Evolutionary conservation across 345 rosid genomes (phyloP).

Genomic region (Excoecaria cochinchinensis): DNA sequence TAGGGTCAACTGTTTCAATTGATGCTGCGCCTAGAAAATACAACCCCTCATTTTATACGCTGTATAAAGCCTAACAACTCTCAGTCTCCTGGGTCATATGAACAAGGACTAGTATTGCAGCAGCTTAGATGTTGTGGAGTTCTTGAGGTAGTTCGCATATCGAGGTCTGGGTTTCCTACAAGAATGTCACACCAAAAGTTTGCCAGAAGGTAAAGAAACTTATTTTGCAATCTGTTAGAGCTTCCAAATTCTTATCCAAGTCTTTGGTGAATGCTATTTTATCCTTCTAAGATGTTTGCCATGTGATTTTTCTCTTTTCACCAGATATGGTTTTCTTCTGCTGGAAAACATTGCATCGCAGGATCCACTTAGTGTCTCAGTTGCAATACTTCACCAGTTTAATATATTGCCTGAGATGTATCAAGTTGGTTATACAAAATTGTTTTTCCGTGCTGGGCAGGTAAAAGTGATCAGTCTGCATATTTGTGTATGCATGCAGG

Average conservation of each 20-base stretch:
- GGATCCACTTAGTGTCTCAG: constrained; percentile 94
- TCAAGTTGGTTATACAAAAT: constrained; percentile 97
- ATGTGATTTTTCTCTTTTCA: constrained; percentile 20
- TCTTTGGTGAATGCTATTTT: background rate
- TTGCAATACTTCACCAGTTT: constrained; percentile 98
- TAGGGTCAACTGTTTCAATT: constrained; percentile 93
- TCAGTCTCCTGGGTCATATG: constrained; percentile 88
- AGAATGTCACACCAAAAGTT: constrained; percentile 97
- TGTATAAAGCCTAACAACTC: constrained; percentile 92
- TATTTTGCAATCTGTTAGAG: background rate
- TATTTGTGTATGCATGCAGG: background rate
- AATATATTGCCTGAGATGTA: constrained; percentile 97
- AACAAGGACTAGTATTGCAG: constrained; percentile 90
- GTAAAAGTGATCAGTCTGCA: constrained; percentile 33
- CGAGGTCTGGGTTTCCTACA: constrained; percentile 97
- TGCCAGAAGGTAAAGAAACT: constrained; percentile 64
- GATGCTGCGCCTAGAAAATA: constrained; percentile 92
- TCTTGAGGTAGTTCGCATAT: constrained; percentile 95
- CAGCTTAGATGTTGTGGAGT: constrained; percentile 98
- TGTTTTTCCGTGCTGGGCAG: constrained; percentile 98
- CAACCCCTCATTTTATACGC: constrained; percentile 96
- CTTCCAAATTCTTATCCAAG: background rate
- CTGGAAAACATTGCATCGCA: constrained; percentile 70
- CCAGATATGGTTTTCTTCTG: constrained; percentile 95
- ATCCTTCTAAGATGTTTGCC: background rate